These are phyloP conservation scores for Berberis thunbergii DNA, from an alignment of 164 flowering plant species.

Conservation along the genomic window DNA sequence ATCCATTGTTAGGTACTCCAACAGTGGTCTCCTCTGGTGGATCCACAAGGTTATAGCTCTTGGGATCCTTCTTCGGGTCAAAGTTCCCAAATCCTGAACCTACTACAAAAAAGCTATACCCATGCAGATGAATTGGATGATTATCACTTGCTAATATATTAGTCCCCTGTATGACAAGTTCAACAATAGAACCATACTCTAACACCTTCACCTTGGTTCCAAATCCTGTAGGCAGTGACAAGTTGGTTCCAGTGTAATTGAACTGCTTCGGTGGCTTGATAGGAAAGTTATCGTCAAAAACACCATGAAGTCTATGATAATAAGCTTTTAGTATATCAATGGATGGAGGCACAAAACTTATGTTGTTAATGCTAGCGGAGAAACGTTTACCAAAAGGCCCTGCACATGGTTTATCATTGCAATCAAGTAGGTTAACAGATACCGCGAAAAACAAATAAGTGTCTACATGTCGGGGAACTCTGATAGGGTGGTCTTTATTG, in stretches of 20 bases:
- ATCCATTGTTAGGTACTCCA: slow-evolving; percentile 72
- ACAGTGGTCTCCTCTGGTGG: slow-evolving; percentile 70
- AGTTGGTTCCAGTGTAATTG: slow-evolving; percentile 31
- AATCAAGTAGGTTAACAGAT: slow-evolving; percentile 30
- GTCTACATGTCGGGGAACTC: not conserved
- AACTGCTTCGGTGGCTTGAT: slow-evolving; percentile 35
- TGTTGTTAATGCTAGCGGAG: slow-evolving; percentile 61
- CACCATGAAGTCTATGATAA: slow-evolving; percentile 22
- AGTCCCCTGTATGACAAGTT: slow-evolving; percentile 76
- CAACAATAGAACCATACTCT: slow-evolving; percentile 44
- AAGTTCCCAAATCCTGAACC: slow-evolving; percentile 83
- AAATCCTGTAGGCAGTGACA: slow-evolving; percentile 14
- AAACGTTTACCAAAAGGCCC: slow-evolving; percentile 19
- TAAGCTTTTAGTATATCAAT: slow-evolving; percentile 50
- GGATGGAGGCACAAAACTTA: slow-evolving; percentile 38
- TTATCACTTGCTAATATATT: slow-evolving; percentile 42
- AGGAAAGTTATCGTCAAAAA: slow-evolving; percentile 60
- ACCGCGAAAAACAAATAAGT: slow-evolving; percentile 48
- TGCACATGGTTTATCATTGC: slow-evolving; percentile 29
- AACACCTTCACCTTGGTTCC: slow-evolving; percentile 46
- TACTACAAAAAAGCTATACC: slow-evolving; percentile 54
- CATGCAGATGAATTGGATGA: slow-evolving; percentile 72
- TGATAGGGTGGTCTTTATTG: not conserved
- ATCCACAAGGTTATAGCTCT: slow-evolving; percentile 43
- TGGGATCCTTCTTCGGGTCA: slow-evolving; percentile 19